A percentile compares a stretch with the other conserved stretches of the same genome.
phyloP scores from a whole-genome alignment of 345 rosid genomes.

The Isatis tinctoria region DNA sequence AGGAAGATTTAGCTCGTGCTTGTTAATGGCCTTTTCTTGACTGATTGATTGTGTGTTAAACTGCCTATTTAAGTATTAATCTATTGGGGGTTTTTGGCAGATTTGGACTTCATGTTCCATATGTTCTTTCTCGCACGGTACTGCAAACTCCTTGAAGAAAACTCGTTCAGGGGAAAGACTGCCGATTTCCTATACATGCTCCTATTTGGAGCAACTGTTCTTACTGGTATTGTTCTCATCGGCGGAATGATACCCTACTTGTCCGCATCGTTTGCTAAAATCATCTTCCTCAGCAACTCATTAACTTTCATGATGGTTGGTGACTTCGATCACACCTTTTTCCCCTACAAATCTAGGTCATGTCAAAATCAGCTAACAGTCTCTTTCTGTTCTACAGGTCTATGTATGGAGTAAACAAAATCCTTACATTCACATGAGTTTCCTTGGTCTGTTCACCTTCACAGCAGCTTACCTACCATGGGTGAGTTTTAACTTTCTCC shows the following conservation, averaged over 20 bases:
- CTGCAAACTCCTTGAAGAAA: constrained; percentile 99
- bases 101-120: constrained; percentile 96
- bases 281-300: constrained; percentile 97
- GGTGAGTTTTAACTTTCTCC: constrained; percentile 48
- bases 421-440: constrained; percentile 98
- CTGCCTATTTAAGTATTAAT: not conserved
- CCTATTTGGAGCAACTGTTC: constrained; percentile 81
- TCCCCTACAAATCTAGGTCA: not conserved
- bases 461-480: constrained; percentile 97
- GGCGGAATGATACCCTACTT: constrained; percentile 96
- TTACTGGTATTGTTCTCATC: constrained; percentile 80
- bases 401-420: constrained; percentile 99
- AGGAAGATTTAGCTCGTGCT: not conserved
- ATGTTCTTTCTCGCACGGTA: constrained; percentile 99
- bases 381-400: constrained; percentile 42
- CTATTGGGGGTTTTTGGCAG: constrained; percentile 31
- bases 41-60: not conserved
- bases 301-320: constrained; percentile 98
- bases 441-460: constrained; percentile 91
- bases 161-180: constrained; percentile 95
- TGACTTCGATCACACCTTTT: not conserved
- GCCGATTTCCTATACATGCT: constrained; percentile 99
- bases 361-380: not conserved
- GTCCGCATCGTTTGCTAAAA: constrained; percentile 87
- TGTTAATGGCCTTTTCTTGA: not conserved